Evolutionary conservation across 2,329 filamentous ascomycete genomes (phyloP).

Genomic region (Fusarium sp.): DNA sequence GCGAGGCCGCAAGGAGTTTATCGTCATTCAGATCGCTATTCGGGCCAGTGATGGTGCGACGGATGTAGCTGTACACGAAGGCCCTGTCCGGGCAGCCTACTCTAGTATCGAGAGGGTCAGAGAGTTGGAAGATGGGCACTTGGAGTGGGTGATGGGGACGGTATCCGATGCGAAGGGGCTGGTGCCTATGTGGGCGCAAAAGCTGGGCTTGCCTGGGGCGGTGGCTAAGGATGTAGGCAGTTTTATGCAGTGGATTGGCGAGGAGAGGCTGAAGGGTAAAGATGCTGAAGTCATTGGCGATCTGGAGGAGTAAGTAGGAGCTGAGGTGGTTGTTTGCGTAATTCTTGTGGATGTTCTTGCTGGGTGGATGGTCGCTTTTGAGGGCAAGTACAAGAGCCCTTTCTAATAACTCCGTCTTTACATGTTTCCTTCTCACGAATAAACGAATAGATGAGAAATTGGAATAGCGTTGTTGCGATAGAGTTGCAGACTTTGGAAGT

Average conservation of each 20-base stretch:
- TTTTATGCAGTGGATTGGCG: slow-evolving; percentile 71
- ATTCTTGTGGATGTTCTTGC: background rate
- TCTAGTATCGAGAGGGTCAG: slow-evolving; percentile 72
- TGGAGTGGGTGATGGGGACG: slow-evolving; percentile 84
- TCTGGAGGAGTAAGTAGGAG: background rate
- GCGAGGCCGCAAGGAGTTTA: slow-evolving; percentile 58
- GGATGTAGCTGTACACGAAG: slow-evolving; percentile 54
- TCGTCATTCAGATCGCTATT: slow-evolving; percentile 68
- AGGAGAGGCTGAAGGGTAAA: slow-evolving; percentile 52
- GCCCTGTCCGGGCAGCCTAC: slow-evolving; percentile 68
- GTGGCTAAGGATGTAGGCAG: slow-evolving; percentile 78
- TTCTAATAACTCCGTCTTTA: background rate
- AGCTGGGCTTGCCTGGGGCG: slow-evolving; percentile 68
- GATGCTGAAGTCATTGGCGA: slow-evolving; percentile 24
- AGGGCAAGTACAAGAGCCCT: background rate
- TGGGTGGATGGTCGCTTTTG: background rate
- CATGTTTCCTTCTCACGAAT: background rate
- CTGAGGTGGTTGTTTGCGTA: background rate
- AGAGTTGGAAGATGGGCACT: slow-evolving; percentile 53
- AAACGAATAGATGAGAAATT: background rate
- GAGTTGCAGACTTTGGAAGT: background rate
- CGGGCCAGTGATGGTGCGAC: slow-evolving; percentile 48
- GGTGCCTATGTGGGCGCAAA: slow-evolving; percentile 74
- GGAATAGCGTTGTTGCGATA: background rate
- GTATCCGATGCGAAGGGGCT: slow-evolving; percentile 75